Base-by-base conservation (phyloP, 2,329 filamentous ascomycete species). In the Neonectria hederae region DNA sequence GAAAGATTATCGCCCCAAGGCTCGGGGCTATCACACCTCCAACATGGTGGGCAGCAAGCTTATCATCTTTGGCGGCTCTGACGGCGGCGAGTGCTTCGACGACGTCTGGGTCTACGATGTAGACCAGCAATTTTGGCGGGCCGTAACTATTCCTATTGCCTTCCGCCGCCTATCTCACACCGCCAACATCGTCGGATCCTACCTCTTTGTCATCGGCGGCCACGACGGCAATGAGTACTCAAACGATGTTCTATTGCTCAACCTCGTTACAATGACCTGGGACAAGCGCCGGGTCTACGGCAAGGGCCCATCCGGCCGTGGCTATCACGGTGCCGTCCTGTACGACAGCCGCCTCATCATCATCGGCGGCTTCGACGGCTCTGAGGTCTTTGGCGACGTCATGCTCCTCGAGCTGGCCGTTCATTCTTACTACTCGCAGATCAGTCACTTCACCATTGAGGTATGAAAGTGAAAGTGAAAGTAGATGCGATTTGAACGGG, bases 81-180 rank as follows among this genome's bases (percentile, higher is more conserved):
- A 92, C 75, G 89, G 89, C 68, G 88, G 87, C 55, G 89, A 91
- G 77, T 92, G 89, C 78, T 92, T 92, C 78, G 86, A 89, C 74
- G 89, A 92, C 72, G 89, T 92, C 43, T 92, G 89, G 89, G 86
- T 92, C 30, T 91, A 90, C 78, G 89, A 92, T 74, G 86, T 91
- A 6, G 89, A 91, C 54, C 84, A 82, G 42, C 82, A 85, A 62
- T 69, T 81, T 24, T 92, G 90, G 87, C 86, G 84, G 65, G 74
- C 81, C 7, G 89, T 90, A 59, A 76, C 81, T 62, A 88, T 90
- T 24, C 83, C 87, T 21, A 75, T 86, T 38, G 86, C 87, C n/a
- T 90, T 84, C 75, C 85, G 88, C 42, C 86, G 89, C 21, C 82
- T 92, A 54, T 90, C 87, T 24, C 89, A 92, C 75, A 90, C 89